A percentile compares a stretch with the other conserved stretches of the same genome.
Conservation (phyloP, 768 basidiomycete species). For the Stropharia rugosoannulata region DNA sequence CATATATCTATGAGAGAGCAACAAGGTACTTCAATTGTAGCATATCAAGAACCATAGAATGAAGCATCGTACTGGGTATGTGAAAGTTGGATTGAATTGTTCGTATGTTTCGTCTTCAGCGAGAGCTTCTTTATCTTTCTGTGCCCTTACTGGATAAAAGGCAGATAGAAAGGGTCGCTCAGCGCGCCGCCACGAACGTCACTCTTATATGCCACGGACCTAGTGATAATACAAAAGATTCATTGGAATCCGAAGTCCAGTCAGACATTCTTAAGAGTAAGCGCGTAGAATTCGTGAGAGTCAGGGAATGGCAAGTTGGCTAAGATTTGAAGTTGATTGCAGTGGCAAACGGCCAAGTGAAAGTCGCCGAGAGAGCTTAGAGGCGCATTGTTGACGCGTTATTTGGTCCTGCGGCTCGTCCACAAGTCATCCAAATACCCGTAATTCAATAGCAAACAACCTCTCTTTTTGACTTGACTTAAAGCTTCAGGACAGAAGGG, state of each 20-base stretch:
- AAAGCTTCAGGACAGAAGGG: too few relatives aligned
- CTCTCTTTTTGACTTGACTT: too few relatives aligned
- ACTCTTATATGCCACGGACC: slow-evolving; percentile 41
- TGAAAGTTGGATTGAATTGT: slow-evolving; percentile 84
- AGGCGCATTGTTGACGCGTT: slow-evolving; percentile 30
- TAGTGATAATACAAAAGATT: slow-evolving; percentile 72
- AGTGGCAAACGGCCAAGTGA: slow-evolving; percentile 1
- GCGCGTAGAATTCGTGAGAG: not conserved
- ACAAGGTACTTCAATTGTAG: not conserved
- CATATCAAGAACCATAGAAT: not conserved
- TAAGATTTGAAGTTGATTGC: not conserved
- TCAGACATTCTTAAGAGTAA: slow-evolving; percentile 38
- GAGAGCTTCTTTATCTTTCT: slow-evolving; percentile 59
- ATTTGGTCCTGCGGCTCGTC: slow-evolving; percentile 20
- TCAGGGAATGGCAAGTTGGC: not conserved
- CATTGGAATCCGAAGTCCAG: slow-evolving; percentile 82
- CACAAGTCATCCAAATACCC: not conserved
- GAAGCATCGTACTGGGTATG: slow-evolving; percentile 73
- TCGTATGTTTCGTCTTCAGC: slow-evolving; percentile 58
- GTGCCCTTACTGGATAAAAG: slow-evolving; percentile 57
- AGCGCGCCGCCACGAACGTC: not conserved
- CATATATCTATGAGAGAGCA: slow-evolving; percentile 67
- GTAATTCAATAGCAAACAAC: not conserved
- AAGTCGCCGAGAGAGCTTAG: slow-evolving; percentile 2
- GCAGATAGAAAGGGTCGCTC: not conserved